Base-by-base conservation (phyloP, 345 rosid genomes). In the Abelmoschus esculentus region DNA sequence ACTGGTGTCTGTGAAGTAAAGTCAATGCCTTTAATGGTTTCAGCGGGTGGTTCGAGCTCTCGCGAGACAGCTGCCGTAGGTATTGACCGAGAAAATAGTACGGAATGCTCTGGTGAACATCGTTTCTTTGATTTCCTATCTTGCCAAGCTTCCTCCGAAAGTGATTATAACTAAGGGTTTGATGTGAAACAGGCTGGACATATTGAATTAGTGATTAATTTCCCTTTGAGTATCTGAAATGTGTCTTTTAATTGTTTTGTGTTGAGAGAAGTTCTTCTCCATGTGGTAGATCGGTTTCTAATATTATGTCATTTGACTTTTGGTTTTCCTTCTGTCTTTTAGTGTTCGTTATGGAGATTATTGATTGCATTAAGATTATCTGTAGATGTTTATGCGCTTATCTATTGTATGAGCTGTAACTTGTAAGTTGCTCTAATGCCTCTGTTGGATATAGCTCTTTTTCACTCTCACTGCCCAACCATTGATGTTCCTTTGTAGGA, bases 1-100 rank as follows among this genome's bases (percentile, higher is more conserved):
- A 78, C 87, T 0, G 29, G 61, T 9, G 61, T 56, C 26, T 59
- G 66, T 34, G 74, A 72, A 28, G 83, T 66, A 14, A 49, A 49
- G 17, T 49, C 53, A 6, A 7, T 2, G 11, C 11, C 64, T 5
- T 61, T n/a, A 8, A 66, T 62, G 52, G n/a, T 50, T 55, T 47
- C 76, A 55, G 19, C 17, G 1, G 6, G 3, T 5, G 78, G 56
- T 8, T 71, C 71, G 18, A 42, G 29, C 26, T 79, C 78, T 32
- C 12, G 52, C 32, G 76, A 73, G 54, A 70, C 58, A 38, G 49
- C 53, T 69, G 65, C 44, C 47, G 64, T 14, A 8, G 17, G 17
- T 22, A 71, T 49, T 49, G 53, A 47, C 17, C 28, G 15, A 36
- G 74, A 64, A 49, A 54, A 22, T 3, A 18, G 3, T 54, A 3